Evolutionary conservation across 2,329 filamentous ascomycete genomes (phyloP).

Genomic region (Diplodia corticola): DNA sequence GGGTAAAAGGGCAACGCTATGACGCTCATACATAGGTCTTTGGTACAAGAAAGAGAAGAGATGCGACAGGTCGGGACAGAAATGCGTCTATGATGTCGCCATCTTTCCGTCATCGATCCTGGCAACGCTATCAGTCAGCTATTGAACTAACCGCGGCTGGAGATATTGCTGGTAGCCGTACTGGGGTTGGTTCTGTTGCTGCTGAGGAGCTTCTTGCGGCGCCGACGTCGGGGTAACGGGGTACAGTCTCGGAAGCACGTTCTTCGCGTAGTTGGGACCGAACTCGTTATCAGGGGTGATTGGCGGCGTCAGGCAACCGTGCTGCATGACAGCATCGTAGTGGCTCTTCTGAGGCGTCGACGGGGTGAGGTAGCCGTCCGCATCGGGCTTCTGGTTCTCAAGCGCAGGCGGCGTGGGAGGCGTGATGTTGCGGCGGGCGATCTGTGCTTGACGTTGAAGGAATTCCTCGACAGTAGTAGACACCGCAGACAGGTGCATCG

Average conservation of each 20-base stretch:
- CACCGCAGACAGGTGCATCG: constrained; percentile 64
- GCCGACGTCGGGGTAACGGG: constrained; percentile 39
- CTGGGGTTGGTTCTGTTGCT: constrained; percentile 32
- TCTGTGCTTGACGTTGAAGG: constrained; percentile 62
- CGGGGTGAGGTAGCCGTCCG: constrained; percentile 59
- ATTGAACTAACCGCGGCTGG: constrained; percentile 39
- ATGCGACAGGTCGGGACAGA: constrained; percentile 18
- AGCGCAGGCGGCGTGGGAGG: constrained; percentile 64
- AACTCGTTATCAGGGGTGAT: constrained; percentile 71
- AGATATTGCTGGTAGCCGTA: constrained; percentile 39
- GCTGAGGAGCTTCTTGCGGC: constrained; percentile 31
- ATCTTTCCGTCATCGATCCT: constrained; percentile 9
- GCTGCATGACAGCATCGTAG: constrained; percentile 61
- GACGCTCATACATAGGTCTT: constrained; percentile 42
- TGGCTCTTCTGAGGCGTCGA: constrained; percentile 78
- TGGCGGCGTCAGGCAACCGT: constrained; percentile 80
- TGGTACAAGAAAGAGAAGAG: constrained; percentile 36
- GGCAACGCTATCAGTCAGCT: constrained; percentile 23
- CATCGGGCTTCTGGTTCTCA: constrained; percentile 49
- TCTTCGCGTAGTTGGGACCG: constrained; percentile 35
- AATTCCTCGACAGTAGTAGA: constrained; percentile 66
- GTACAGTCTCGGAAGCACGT: constrained; percentile 32
- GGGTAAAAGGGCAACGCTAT: constrained; percentile 40
- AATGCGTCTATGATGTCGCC: constrained; percentile 11
- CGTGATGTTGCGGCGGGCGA: constrained; percentile 43